phyloP scores from a whole-genome alignment of 768 basidiomycete genomes.

The Tylopilus vinaceipallidus region DNA sequence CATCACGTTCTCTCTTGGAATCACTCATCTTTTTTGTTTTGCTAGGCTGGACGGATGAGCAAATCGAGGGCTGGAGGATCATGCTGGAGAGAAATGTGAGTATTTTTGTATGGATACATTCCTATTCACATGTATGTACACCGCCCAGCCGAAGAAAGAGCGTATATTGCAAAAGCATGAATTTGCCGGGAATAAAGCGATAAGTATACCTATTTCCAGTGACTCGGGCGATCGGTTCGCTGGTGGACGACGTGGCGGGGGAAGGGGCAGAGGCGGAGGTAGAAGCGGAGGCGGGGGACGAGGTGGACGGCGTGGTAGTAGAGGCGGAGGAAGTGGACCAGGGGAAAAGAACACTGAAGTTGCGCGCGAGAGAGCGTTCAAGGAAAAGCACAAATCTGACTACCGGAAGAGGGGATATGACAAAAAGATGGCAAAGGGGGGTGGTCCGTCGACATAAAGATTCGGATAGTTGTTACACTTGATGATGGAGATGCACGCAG shows the following conservation, averaged over 20 bases:
- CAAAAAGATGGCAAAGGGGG: constrained; percentile 78
- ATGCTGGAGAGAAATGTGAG: constrained; percentile 88
- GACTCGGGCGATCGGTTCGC: constrained; percentile 2
- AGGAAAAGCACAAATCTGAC: constrained; percentile 80
- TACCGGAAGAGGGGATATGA: constrained; percentile 83
- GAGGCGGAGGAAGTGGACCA: constrained; percentile 33
- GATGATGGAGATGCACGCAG: not conserved
- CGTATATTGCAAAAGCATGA: constrained; percentile 74
- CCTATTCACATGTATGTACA: constrained; percentile 4
- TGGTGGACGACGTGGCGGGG: constrained; percentile 14
- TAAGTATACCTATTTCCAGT: constrained; percentile 3
- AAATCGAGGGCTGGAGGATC: constrained; percentile 89
- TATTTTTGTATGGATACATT: constrained; percentile 16
- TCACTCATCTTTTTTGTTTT: not conserved
- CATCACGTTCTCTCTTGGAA: not conserved
- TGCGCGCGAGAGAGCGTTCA: constrained; percentile 63
- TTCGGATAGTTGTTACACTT: not conserved
- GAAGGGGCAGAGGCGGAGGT: constrained; percentile 33
- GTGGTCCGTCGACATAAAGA: constrained; percentile 35
- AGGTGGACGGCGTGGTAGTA: constrained; percentile 21
- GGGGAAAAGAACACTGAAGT: constrained; percentile 38
- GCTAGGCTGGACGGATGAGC: constrained; percentile 74
- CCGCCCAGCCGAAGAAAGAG: constrained; percentile 64
- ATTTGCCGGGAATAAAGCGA: constrained; percentile 60
- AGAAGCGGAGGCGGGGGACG: constrained; percentile 41